Base-by-base conservation (phyloP, 2,329 filamentous ascomycete species). In the Clonostachys rhizophaga region DNA sequence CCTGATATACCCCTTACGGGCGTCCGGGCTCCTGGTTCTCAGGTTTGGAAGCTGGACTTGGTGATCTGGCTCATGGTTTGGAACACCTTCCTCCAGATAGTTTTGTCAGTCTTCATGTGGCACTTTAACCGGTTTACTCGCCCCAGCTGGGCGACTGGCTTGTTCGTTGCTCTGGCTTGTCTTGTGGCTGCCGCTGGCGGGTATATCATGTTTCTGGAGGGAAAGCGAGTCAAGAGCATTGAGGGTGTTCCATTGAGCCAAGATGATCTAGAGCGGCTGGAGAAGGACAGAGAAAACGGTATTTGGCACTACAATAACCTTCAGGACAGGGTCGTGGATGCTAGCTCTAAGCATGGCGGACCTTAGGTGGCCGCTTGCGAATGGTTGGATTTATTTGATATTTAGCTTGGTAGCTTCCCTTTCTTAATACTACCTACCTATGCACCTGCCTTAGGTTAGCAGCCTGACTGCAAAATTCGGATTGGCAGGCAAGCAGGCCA, bases 31-130 rank as follows among this genome's bases (percentile, higher is more conserved):
- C 77, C 79, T 4, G 76, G 85, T 3, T 90, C 87, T 0, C 66
- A 67, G 18, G 54, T 78, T 11, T 92, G 88, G 87, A 91, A 88
- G 64, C 70, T 95, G 58, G 88, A 94, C 54, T 81, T 86, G 48
- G 81, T 92, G 34, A 74, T 95, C 35, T 91, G 86, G 85, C 76
- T 84, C 55, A 91, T 90, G 67, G 76, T 90, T 4, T 75, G 73
- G 69, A 95, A 95, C 59, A 94, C 89, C 0, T 76, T 91, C 47
- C 75, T 94, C 41, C 91, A 95, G 63, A 76, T 76, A 37, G 75
- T 81, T 16, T 74, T 95, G 3, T 86, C 83, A 9, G 84, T 79
- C 4, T 87, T 90, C 67, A 95, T 95, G 90, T 95, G 88, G 87
- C 83, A 80, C 3, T 72, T 87, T 65, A 87, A 89, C 59, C 73